Evolutionary conservation across 2,329 filamentous ascomycete species (phyloP), one percentile per base, ranked within the genome.

Genomic region (Trichothecium sympodiale): DNA sequence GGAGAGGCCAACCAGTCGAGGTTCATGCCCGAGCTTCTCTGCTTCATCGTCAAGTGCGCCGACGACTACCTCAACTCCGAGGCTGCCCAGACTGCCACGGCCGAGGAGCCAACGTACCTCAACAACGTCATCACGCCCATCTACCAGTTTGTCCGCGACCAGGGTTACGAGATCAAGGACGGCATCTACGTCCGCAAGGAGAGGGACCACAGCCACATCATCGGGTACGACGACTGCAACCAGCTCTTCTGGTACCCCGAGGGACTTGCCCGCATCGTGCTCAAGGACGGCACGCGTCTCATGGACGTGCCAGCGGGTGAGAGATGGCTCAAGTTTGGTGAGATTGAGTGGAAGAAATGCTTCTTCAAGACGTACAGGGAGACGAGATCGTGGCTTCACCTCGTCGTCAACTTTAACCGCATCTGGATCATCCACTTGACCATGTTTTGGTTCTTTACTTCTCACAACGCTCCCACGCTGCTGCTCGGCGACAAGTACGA

Each of bases 361-460:
- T 98, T 98, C 64, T 98, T 98, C 77, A 98, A 98, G 74, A 98
- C 91, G 0, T 98, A 95, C 72, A 91, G 84, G 61, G 91, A 98
- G 60, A 89, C 86, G 5, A 81, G 91, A 37, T 98, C 91, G 1
- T 98, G 89, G 89, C 89, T 94, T 67, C 91, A 98, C 61, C 69
- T 95, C 64, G 58, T 96, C 39, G 83, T 89, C 59, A 98, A 98
- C 68, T 98, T 98, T 76, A 98, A 96, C 69, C 89, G 91, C 60
- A 96, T 98, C 53, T 98, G 91, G 91, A 77, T 98, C 52, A 94
- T 98, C 43, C 91, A 98, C 55, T 57, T 98, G 48, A 83, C 80
- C 33, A 73, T 86, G 59, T 98, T 91, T 72, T 98, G 91, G 91
- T 96, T 96, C 63, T 98, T 89, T 67, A 94, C 87, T 3, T 69